These are phyloP conservation scores for Fusarium luffae DNA, from an alignment of 2,329 filamentous ascomycete species.

Conservation along the genomic window DNA sequence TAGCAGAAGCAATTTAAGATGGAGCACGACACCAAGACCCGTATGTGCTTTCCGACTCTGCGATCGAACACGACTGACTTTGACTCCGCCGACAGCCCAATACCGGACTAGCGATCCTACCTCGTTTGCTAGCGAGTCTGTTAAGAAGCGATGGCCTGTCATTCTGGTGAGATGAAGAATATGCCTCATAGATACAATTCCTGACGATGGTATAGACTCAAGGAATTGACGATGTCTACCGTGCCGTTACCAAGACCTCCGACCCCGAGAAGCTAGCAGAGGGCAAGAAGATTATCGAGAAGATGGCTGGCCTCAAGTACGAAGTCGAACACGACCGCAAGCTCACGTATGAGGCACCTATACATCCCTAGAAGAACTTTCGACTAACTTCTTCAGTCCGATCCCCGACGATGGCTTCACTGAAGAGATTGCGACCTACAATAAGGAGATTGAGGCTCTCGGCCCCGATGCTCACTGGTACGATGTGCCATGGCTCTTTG, in stretches of 20 bases:
- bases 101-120: constrained; percentile 83
- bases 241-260: constrained; percentile 68
- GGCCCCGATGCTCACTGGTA: constrained; percentile 80
- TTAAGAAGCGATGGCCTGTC: constrained; percentile 88
- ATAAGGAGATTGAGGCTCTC: constrained; percentile 81
- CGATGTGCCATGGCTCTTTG: constrained; percentile 85
- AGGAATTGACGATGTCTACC: constrained; percentile 94
- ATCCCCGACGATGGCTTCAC: constrained; percentile 79
- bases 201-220: constrained; percentile 71
- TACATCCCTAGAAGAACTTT: too few species aligned
- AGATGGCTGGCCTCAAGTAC: constrained; percentile 88
- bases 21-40: constrained; percentile 79
- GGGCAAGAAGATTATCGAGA: constrained; percentile 85
- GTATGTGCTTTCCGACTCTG: constrained; percentile 58
- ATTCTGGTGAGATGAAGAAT: constrained; percentile 75
- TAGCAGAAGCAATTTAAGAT: constrained; percentile 55
- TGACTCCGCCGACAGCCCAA: constrained; percentile 65
- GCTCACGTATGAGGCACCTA: constrained; percentile 69
- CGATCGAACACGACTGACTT: constrained; percentile 27
- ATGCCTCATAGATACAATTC: not conserved
- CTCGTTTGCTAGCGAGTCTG: constrained; percentile 89
- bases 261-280: constrained; percentile 76
- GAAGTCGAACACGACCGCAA: constrained; percentile 90
- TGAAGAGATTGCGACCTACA: constrained; percentile 87
- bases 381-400: constrained; percentile 61